Percentiles rank a stretch among this genome's conserved stretches.
These are phyloP conservation scores for Cyclotella baltica DNA, from an alignment of 108 stramenopile species.

Conservation along the genomic window DNA sequence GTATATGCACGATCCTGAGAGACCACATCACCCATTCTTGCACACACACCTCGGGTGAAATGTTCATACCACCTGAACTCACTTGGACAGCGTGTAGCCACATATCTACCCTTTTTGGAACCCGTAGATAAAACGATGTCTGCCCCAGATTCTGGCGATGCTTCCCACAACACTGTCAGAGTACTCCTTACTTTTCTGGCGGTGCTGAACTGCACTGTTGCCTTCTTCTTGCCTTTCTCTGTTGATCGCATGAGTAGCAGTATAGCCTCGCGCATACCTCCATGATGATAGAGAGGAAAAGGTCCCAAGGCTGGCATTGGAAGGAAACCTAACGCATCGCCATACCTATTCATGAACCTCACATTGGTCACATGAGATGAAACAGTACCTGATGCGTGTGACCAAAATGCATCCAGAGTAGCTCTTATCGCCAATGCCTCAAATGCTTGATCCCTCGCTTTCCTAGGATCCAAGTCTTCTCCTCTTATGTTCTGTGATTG, in stretches of 20 bases:
- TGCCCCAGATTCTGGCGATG: neutral
- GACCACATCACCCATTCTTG: neutral
- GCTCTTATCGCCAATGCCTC: neutral
- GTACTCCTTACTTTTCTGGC: neutral
- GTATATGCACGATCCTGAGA: conserved; percentile 17
- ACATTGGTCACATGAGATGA: neutral
- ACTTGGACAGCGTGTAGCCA: neutral
- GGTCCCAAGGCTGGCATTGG: neutral
- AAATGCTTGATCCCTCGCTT: neutral
- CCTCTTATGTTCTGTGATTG: neutral
- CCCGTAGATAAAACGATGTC: neutral
- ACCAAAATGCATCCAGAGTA: conserved; percentile 13
- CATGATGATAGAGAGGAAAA: neutral
- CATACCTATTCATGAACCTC: neutral
- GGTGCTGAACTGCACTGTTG: neutral
- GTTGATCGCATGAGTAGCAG: neutral
- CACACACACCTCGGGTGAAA: neutral
- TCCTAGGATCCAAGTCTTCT: neutral
- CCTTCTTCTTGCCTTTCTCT: neutral
- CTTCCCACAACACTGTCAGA: neutral
- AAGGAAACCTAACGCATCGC: neutral
- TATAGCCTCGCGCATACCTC: neutral
- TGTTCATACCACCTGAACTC: neutral
- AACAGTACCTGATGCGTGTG: neutral
- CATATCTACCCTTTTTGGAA: neutral